Conservation (phyloP, 768 basidiomycete genomes). For the Pisolithus tinctorius region DNA sequence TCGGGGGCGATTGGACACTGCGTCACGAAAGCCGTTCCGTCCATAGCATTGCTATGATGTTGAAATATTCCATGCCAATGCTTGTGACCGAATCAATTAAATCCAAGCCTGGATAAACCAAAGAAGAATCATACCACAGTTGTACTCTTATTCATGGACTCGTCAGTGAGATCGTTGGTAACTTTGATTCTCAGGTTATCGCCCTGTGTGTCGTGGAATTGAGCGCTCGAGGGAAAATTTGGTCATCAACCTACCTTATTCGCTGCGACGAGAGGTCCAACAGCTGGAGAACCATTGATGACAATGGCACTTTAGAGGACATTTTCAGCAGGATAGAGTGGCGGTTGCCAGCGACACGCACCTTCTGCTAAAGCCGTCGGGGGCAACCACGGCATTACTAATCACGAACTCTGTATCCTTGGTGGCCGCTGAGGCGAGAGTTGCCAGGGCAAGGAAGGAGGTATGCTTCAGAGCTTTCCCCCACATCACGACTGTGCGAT, state of each 20-base stretch:
- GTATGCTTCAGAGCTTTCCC: slow-evolving; percentile 4
- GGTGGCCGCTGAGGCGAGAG: slow-evolving; percentile 9
- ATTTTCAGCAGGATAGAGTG: neutral
- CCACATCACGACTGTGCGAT: slow-evolving; percentile 4
- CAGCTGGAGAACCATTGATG: slow-evolving; percentile 31
- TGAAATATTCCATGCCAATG: slow-evolving; percentile 49
- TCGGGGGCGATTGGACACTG: slow-evolving; percentile 39
- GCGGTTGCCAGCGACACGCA: slow-evolving; percentile 6
- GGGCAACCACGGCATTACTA: slow-evolving; percentile 34
- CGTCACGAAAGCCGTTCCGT: slow-evolving; percentile 42
- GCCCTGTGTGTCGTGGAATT: slow-evolving; percentile 22
- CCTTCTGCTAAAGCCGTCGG: slow-evolving; percentile 35
- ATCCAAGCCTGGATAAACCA: neutral
- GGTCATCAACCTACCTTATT: slow-evolving; percentile 24
- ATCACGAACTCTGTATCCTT: slow-evolving; percentile 23
- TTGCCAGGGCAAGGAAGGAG: slow-evolving; percentile 6
- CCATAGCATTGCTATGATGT: slow-evolving; percentile 34
- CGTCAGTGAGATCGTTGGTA: slow-evolving; percentile 31
- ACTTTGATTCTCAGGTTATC: slow-evolving; percentile 37
- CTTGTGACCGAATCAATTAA: slow-evolving; percentile 7
- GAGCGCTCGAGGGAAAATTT: neutral
- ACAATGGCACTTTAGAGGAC: slow-evolving; percentile 27
- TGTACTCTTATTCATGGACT: slow-evolving; percentile 33
- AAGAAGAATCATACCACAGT: slow-evolving; percentile 29
- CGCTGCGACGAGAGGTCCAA: slow-evolving; percentile 35